phyloP scores from a whole-genome alignment of 441 rosid genomes.

The Erysimum cheiri region DNA sequence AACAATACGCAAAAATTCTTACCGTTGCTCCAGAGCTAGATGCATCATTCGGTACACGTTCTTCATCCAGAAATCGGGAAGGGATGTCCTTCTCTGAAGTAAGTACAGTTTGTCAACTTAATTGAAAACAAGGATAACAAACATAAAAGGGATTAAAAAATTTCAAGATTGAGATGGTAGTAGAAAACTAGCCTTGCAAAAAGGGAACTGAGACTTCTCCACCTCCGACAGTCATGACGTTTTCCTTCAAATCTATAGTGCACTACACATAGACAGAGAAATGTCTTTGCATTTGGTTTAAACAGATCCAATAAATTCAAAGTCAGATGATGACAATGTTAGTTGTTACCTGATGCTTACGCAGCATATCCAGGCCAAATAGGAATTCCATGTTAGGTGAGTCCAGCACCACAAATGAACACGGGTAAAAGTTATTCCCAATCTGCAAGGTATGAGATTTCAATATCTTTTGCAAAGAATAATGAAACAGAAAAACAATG shows the following conservation, averaged over 20 bases:
- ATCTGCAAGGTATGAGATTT: conserved; percentile 54
- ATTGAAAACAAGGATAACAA: not conserved
- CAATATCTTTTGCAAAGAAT: conserved; percentile 1
- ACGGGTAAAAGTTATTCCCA: conserved; percentile 84
- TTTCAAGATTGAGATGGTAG: conserved; percentile 22
- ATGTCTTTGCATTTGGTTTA: conserved; percentile 13
- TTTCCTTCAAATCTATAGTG: conserved; percentile 88
- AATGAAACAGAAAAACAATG: conserved; percentile 21
- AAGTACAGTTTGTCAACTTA: conserved; percentile 21
- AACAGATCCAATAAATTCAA: not conserved
- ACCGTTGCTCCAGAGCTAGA: conserved; percentile 84
- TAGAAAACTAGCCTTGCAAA: conserved; percentile 72
- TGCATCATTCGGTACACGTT: conserved; percentile 64
- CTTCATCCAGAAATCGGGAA: conserved; percentile 79
- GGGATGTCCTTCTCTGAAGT: conserved; percentile 91
- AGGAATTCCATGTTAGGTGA: conserved; percentile 97
- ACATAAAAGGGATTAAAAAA: not conserved
- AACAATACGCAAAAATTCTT: conserved; percentile 36
- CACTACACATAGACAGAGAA: conserved; percentile 57
- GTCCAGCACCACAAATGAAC: conserved; percentile 93
- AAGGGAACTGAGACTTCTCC: conserved; percentile 98
- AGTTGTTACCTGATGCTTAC: conserved; percentile 98
- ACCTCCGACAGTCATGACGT: conserved; percentile 89
- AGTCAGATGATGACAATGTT: conserved; percentile 34
- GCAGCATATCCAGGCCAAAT: conserved; percentile 98